Conservation (phyloP, 768 basidiomycete species). For the Tulasnella sp. region DNA sequence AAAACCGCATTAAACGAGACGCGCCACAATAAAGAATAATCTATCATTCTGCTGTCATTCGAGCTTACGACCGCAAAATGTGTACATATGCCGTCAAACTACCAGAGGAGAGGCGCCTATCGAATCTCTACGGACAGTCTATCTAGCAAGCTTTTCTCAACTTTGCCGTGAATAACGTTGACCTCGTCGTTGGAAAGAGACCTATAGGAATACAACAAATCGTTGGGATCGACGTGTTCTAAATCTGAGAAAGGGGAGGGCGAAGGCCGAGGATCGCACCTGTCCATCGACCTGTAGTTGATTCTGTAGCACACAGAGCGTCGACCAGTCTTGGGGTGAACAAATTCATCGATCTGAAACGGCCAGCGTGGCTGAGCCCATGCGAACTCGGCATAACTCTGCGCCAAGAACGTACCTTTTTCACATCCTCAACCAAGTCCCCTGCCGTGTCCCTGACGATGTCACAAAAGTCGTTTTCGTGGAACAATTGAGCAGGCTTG, state of each 20-base stretch:
- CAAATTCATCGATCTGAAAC: constrained; percentile 81
- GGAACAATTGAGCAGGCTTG: constrained; percentile 44
- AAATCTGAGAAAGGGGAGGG: background rate
- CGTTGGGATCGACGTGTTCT: constrained; percentile 11
- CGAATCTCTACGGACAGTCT: constrained; percentile 44
- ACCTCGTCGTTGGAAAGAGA: constrained; percentile 87
- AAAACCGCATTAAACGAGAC: background rate
- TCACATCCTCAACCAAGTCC: constrained; percentile 87
- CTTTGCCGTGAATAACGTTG: constrained; percentile 64
- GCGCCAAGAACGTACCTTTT: constrained; percentile 54
- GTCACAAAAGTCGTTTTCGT: constrained; percentile 98
- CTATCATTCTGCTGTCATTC: background rate
- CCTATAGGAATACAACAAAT: constrained; percentile 42
- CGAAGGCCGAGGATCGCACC: constrained; percentile 44
- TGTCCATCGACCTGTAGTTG: constrained; percentile 96
- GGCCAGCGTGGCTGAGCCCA: constrained; percentile 7
- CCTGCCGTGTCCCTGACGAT: constrained; percentile 89
- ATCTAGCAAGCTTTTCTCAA: constrained; percentile 36
- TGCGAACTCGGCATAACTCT: background rate
- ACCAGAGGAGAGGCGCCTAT: constrained; percentile 26
- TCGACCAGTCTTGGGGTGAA: constrained; percentile 79
- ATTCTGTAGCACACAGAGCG: constrained; percentile 84
- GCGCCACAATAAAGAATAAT: background rate
- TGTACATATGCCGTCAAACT: background rate
- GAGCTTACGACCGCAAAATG: background rate